Conservation (phyloP, 2,329 filamentous ascomycete species). For the Sporothrix protearum region DNA sequence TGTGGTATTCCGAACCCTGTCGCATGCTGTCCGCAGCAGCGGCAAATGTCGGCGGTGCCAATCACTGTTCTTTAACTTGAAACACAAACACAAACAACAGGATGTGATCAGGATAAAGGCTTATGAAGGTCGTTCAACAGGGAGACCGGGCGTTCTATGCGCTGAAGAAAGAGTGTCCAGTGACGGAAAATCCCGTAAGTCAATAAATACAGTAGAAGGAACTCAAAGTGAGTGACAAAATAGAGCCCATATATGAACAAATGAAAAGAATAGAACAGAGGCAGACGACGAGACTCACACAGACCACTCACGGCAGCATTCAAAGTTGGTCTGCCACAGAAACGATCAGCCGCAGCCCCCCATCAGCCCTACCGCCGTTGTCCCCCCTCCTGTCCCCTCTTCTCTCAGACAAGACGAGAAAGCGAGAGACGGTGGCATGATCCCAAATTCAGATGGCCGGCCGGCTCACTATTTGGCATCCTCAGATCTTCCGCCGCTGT, state of each 20-base stretch:
- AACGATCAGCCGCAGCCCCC: slow-evolving; percentile 7
- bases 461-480: background rate
- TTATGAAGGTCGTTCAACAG: background rate
- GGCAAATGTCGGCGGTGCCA: background rate
- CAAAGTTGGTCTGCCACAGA: background rate
- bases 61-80: background rate
- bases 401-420: background rate
- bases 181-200: background rate
- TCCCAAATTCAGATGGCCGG: background rate
- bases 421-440: background rate
- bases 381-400: background rate
- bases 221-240: background rate
- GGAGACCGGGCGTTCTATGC: background rate
- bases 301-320: background rate
- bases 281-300: background rate
- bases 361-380: slow-evolving; percentile 22
- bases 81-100: background rate
- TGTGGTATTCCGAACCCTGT: background rate
- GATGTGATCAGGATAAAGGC: background rate
- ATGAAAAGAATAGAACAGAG: background rate
- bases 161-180: background rate
- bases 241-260: background rate
- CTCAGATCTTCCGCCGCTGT: background rate
- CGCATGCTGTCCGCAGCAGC: background rate
- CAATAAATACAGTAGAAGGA: background rate